phyloP scores from a whole-genome alignment of 345 rosid genomes.

The Populus davidiana region DNA sequence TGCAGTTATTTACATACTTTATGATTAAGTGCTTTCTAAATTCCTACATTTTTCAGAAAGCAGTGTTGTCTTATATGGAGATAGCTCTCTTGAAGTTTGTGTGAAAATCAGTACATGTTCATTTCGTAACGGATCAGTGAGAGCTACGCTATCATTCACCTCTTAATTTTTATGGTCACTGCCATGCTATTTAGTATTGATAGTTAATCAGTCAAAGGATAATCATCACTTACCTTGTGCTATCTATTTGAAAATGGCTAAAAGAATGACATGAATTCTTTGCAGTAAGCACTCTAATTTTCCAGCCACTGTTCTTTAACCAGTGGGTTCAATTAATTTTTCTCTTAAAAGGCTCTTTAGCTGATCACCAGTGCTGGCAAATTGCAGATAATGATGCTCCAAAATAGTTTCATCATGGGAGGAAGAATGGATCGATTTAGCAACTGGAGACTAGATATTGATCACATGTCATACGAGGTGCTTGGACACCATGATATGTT shows the following conservation, averaged over 20 bases:
- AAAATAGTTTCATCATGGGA: constrained; percentile 43
- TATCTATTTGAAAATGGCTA: neutral
- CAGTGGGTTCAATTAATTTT: neutral
- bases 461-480: constrained; percentile 63
- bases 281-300: neutral
- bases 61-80: neutral
- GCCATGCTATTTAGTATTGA: neutral
- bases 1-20: neutral
- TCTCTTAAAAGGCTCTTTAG: neutral
- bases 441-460: constrained; percentile 57
- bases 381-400: constrained; percentile 52
- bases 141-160: neutral
- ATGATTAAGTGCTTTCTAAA: neutral
- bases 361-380: neutral
- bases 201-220: neutral
- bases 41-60: neutral
- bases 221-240: neutral
- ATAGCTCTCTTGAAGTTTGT: neutral
- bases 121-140: neutral
- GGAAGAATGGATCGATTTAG: constrained; percentile 50
- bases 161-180: too few species aligned
- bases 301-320: neutral
- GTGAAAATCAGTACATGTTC: neutral
- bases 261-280: neutral
- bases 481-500: neutral